Conservation (phyloP, 495 filamentous ascomycete species). For the Talaromyces liani region DNA sequence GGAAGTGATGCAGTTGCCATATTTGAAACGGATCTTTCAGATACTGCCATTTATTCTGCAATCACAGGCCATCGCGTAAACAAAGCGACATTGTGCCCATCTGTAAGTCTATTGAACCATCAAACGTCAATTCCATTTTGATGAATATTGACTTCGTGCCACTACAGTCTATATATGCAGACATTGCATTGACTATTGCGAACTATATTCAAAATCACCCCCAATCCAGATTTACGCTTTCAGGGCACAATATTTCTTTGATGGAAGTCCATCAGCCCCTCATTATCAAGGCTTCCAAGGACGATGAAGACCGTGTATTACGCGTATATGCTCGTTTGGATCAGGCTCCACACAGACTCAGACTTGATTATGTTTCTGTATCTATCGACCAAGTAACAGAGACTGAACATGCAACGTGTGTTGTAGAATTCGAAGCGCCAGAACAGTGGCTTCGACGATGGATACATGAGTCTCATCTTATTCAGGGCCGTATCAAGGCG, state of each 20-base stretch:
- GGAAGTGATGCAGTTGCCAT: slow-evolving; percentile 49
- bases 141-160: neutral
- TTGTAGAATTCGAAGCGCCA: slow-evolving; percentile 37
- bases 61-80: slow-evolving; percentile 10
- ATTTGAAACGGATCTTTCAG: slow-evolving; percentile 58
- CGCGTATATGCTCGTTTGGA: slow-evolving; percentile 4
- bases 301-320: slow-evolving; percentile 5
- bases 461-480: slow-evolving; percentile 33
- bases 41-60: slow-evolving; percentile 40
- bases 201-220: slow-evolving; percentile 34
- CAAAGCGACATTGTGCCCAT: slow-evolving; percentile 23
- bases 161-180: slow-evolving; percentile 44
- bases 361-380: slow-evolving; percentile 2
- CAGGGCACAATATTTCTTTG: slow-evolving; percentile 19
- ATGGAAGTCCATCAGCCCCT: slow-evolving; percentile 21
- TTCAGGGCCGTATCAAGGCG: slow-evolving; percentile 20
- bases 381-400: slow-evolving; percentile 22
- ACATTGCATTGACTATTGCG: slow-evolving; percentile 58
- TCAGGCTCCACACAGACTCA: slow-evolving; percentile 1
- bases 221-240: slow-evolving; percentile 2
- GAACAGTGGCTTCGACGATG: slow-evolving; percentile 47
- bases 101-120: slow-evolving; percentile 27
- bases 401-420: slow-evolving; percentile 44
- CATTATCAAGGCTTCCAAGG: slow-evolving; percentile 25
- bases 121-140: neutral